These are phyloP conservation scores for Pseudogymnoascus sp. DNA, from an alignment of 2,329 filamentous ascomycete species.

Conservation along the genomic window DNA sequence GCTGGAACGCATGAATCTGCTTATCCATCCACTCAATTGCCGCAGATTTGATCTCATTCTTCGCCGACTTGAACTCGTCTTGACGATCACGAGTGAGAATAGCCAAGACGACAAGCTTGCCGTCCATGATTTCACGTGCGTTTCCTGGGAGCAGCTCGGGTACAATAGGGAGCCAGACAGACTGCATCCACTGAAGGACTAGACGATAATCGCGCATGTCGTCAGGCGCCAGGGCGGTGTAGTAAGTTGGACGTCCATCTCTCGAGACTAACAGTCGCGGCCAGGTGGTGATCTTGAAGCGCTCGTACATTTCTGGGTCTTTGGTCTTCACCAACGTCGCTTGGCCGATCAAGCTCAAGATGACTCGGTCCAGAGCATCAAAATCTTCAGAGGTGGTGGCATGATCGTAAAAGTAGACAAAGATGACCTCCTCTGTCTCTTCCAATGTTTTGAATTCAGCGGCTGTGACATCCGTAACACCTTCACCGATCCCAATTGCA, in stretches of 20 bases:
- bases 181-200: conserved; percentile 88
- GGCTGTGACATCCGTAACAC: conserved; percentile 74
- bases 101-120: conserved; percentile 88
- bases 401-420: conserved; percentile 95
- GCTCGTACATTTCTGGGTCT: conserved; percentile 63
- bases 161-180: conserved; percentile 91
- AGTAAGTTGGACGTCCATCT: conserved; percentile 85
- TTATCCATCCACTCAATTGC: conserved; percentile 98
- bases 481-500: conserved; percentile 67
- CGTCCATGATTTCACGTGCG: conserved; percentile 88
- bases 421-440: conserved; percentile 89
- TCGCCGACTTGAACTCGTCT: conserved; percentile 69
- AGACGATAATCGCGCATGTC: conserved; percentile 85
- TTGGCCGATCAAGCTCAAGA: conserved; percentile 81
- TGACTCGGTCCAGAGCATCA: conserved; percentile 74
- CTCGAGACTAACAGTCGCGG: conserved; percentile 85
- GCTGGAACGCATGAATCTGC: conserved; percentile 82
- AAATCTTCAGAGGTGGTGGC: conserved; percentile 93
- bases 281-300: conserved; percentile 96
- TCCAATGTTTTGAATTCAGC: conserved; percentile 73
- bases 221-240: conserved; percentile 74
- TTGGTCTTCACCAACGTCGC: conserved; percentile 89
- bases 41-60: conserved; percentile 88
- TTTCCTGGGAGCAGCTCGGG: conserved; percentile 89
- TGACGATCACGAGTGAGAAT: conserved; percentile 74